Percentiles rank a stretch among this genome's conserved stretches.
Evolutionary conservation across 345 rosid genomes (phyloP).

Genomic region (Cochlearia excelsa): DNA sequence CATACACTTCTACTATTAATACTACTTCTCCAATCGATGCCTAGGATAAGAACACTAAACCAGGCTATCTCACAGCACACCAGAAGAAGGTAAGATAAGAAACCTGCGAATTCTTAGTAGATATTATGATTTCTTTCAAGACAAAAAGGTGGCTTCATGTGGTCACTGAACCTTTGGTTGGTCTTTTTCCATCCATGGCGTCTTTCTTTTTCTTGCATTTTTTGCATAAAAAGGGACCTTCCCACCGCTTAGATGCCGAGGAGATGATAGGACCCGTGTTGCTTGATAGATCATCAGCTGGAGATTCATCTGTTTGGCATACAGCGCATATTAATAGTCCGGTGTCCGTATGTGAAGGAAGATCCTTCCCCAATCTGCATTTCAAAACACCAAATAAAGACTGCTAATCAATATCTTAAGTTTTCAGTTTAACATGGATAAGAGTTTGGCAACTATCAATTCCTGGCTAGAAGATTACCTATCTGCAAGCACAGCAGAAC

Average conservation of each 20-base stretch:
- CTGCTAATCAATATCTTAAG: background rate
- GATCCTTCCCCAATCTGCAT: slow-evolving; percentile 85
- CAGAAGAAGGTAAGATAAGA: background rate
- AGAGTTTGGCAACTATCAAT: background rate
- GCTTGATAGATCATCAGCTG: slow-evolving; percentile 51
- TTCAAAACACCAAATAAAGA: slow-evolving; percentile 17
- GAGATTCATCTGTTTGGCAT: slow-evolving; percentile 87
- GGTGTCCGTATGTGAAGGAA: slow-evolving; percentile 45
- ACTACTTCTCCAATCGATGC: slow-evolving; percentile 30
- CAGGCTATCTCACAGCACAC: slow-evolving; percentile 30
- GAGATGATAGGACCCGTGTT: slow-evolving; percentile 66
- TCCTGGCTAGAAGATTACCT: slow-evolving; percentile 45
- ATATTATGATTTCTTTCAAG: background rate
- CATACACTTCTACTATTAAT: slow-evolving; percentile 26
- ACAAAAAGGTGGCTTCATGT: slow-evolving; percentile 32
- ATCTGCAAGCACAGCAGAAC: slow-evolving; percentile 94
- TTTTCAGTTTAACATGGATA: slow-evolving; percentile 1
- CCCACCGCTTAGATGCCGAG: slow-evolving; percentile 79
- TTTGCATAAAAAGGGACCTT: slow-evolving; percentile 89
- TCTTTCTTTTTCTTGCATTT: slow-evolving; percentile 88
- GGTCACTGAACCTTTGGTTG: slow-evolving; percentile 50
- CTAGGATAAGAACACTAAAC: slow-evolving; percentile 20
- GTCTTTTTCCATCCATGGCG: slow-evolving; percentile 98
- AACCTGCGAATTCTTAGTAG: slow-evolving; percentile 11
- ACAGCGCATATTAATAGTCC: slow-evolving; percentile 92